phyloP scores from a whole-genome alignment of 139 green algal genomes.

The Spirogloea muscicola region DNA sequence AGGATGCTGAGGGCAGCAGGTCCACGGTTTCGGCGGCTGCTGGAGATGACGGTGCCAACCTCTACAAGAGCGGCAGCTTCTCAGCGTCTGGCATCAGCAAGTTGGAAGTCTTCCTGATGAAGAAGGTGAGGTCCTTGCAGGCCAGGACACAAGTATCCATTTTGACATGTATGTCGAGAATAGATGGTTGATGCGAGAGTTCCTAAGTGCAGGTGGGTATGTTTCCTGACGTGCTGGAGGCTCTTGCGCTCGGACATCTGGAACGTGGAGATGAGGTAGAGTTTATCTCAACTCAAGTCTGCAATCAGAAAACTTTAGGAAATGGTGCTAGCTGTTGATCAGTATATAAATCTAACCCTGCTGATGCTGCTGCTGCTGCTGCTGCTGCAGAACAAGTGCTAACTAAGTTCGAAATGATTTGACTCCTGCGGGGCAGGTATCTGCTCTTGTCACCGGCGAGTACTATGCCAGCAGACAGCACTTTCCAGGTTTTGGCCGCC shows the following conservation, averaged over 20 bases:
- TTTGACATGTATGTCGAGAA: no score
- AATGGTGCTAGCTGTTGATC: no score
- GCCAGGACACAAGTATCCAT: no score
- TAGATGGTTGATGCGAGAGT: no score
- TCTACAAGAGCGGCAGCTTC: conserved; percentile 24
- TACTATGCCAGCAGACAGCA: conserved; percentile 35
- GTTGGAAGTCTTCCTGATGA: conserved; percentile 36
- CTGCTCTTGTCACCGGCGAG: conserved; percentile 41
- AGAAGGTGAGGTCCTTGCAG: conserved; percentile 23
- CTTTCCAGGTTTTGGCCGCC: conserved; percentile 43
- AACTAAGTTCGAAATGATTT: no score
- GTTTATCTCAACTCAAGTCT: no score
- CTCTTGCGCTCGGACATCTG: conserved; percentile 28
- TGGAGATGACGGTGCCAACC: conserved; percentile 1
- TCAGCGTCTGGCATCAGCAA: neutral
- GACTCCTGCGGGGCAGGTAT: no score
- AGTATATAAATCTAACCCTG: no score
- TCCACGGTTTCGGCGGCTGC: no score
- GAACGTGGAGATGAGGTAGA: conserved; percentile 33
- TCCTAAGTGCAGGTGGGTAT: conserved; percentile 44
- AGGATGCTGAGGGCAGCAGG: neutral
- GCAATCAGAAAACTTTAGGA: no score
- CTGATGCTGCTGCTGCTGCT: no score
- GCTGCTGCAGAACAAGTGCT: no score
- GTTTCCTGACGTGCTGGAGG: conserved; percentile 48